A percentile compares a stretch with the other conserved stretches of the same genome.
Conservation (phyloP, 2,329 filamentous ascomycete genomes). For the Penicillium sp. region DNA sequence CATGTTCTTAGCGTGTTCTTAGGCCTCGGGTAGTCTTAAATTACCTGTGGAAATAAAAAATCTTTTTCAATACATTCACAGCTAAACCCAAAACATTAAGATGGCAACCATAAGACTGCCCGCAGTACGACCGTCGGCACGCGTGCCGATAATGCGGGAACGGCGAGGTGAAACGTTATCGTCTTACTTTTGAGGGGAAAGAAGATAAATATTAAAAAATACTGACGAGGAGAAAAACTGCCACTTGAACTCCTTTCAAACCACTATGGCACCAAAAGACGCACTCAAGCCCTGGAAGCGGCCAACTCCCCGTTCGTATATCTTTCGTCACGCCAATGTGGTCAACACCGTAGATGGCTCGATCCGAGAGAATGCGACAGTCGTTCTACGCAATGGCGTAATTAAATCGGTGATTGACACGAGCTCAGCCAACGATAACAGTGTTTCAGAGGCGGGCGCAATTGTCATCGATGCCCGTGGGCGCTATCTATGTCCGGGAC, state of each 20-base stretch:
- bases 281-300: conserved; percentile 10
- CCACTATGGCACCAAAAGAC: neutral
- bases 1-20: too few relatives aligned
- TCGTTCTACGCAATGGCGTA: conserved; percentile 33
- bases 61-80: too few relatives aligned
- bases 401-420: conserved; percentile 20
- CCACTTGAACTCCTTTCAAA: neutral
- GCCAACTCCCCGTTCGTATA: neutral
- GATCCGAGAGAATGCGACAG: conserved; percentile 23
- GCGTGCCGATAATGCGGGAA: neutral
- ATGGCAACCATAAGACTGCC: too few relatives aligned
- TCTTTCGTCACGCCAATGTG: conserved; percentile 32
- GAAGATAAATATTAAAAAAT: neutral
- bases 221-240: neutral
- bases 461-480: conserved; percentile 39
- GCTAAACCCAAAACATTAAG: too few relatives aligned
- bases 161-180: neutral
- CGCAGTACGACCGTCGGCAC: neutral
- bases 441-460: conserved; percentile 14
- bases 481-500: conserved; percentile 46
- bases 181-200: neutral
- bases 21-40: too few relatives aligned
- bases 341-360: conserved; percentile 37
- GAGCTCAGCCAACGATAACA: neutral
- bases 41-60: too few relatives aligned